Evolutionary conservation across 2,329 filamentous ascomycete species (phyloP).

Genomic region (Alternaria sp.): DNA sequence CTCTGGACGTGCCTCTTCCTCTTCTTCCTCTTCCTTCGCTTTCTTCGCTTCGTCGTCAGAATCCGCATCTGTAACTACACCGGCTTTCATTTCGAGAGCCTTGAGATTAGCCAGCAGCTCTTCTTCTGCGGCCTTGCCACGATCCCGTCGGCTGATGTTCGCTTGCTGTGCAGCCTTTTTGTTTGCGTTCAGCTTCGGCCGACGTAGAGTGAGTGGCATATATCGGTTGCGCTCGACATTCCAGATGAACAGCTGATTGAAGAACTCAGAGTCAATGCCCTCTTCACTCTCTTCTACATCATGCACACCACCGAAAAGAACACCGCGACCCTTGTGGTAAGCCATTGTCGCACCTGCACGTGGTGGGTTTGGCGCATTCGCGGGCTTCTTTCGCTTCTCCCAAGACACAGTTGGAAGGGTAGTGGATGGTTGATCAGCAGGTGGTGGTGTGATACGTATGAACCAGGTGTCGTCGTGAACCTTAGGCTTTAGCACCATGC

Average conservation of each 20-base stretch:
- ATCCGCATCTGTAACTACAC: slow-evolving; percentile 57
- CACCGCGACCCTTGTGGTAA: slow-evolving; percentile 89
- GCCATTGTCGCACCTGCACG: slow-evolving; percentile 93
- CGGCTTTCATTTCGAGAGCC: slow-evolving; percentile 77
- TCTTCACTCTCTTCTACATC: slow-evolving; percentile 92
- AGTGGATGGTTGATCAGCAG: slow-evolving; percentile 68
- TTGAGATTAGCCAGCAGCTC: slow-evolving; percentile 87
- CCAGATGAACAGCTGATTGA: slow-evolving; percentile 90
- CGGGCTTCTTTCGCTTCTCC: slow-evolving; percentile 92
- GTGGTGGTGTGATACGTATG: slow-evolving; percentile 77
- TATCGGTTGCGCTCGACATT: slow-evolving; percentile 95
- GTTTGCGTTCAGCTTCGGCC: slow-evolving; percentile 71
- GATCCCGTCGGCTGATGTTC: slow-evolving; percentile 60
- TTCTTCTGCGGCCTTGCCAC: slow-evolving; percentile 88
- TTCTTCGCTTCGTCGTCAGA: slow-evolving; percentile 33
- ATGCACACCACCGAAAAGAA: slow-evolving; percentile 92
- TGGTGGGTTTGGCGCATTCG: slow-evolving; percentile 82
- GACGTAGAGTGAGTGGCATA: slow-evolving; percentile 80
- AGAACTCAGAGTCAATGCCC: slow-evolving; percentile 96
- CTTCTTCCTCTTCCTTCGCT: slow-evolving; percentile 48
- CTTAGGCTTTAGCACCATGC: slow-evolving; percentile 81
- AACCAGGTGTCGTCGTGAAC: slow-evolving; percentile 97
- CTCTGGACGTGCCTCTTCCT: slow-evolving; percentile 60
- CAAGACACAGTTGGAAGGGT: slow-evolving; percentile 78
- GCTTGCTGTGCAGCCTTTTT: slow-evolving; percentile 56